These are phyloP conservation scores for Paraphaeosphaeria minitans DNA, from an alignment of 2,329 filamentous ascomycete species.

Conservation along the genomic window DNA sequence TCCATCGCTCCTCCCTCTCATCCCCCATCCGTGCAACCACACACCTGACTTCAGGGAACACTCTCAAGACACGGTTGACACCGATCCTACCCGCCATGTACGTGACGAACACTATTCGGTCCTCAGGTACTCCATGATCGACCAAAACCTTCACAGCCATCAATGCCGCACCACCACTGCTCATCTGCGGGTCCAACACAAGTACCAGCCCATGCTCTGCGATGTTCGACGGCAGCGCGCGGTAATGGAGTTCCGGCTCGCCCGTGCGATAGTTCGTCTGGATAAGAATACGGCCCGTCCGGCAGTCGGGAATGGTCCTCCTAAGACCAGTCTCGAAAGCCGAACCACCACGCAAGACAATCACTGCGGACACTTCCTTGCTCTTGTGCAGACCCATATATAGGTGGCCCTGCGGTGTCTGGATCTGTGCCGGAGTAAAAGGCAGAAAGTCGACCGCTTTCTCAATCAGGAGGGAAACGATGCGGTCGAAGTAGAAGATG, in stretches of 20 bases:
- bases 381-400: constrained; percentile 75
- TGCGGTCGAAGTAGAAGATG: constrained; percentile 94
- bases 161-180: constrained; percentile 79
- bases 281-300: constrained; percentile 85
- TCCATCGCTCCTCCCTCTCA: constrained; percentile 85
- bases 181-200: constrained; percentile 92
- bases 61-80: constrained; percentile 81
- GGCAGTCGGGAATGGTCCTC: constrained; percentile 89
- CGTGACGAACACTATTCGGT: constrained; percentile 88
- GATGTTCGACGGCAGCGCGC: constrained; percentile 76
- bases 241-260: constrained; percentile 91
- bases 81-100: constrained; percentile 87
- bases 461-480: constrained; percentile 85
- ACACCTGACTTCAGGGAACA: constrained; percentile 85
- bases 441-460: constrained; percentile 60
- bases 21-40: constrained; percentile 82
- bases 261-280: constrained; percentile 74
- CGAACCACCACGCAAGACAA: constrained; percentile 86
- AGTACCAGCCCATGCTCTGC: constrained; percentile 78
- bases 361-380: constrained; percentile 72
- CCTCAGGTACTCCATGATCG: constrained; percentile 86
- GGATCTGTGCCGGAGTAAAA: constrained; percentile 67
- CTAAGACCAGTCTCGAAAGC: constrained; percentile 87
- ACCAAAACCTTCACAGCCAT: constrained; percentile 98
- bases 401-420: constrained; percentile 70